phyloP scores from a whole-genome alignment of 495 filamentous ascomycete species.

The Massariosphaeria phaeospora region DNA sequence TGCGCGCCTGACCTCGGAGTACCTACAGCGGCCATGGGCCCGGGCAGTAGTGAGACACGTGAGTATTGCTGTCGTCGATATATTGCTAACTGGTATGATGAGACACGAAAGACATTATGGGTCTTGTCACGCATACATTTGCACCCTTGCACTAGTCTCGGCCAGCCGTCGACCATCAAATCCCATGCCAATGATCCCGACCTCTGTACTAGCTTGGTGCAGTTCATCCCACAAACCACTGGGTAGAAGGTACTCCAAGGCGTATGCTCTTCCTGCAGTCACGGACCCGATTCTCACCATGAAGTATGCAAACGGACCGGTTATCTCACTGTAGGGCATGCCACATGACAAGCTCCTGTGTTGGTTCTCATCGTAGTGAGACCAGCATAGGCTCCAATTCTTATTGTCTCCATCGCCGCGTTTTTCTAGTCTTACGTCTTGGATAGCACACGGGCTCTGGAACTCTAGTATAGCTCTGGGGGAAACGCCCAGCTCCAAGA shows the following conservation, averaged over 20 bases:
- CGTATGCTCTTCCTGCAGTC: slow-evolving; percentile 27
- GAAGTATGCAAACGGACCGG: slow-evolving; percentile 33
- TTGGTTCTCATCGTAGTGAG: background rate
- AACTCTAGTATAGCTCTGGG: background rate
- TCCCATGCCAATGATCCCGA: slow-evolving; percentile 2
- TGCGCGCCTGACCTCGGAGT: too few species aligned
- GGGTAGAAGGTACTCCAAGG: slow-evolving; percentile 18
- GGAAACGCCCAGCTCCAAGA: slow-evolving; percentile 3
- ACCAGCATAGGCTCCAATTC: slow-evolving; percentile 23
- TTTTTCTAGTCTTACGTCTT: background rate
- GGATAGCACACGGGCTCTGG: background rate
- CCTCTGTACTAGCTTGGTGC: background rate
- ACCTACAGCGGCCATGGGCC: too few species aligned
- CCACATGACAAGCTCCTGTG: background rate
- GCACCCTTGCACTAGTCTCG: too few species aligned
- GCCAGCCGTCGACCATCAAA: slow-evolving; percentile 5
- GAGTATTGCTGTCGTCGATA: too few species aligned
- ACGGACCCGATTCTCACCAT: slow-evolving; percentile 18
- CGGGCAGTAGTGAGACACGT: too few species aligned
- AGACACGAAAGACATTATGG: too few species aligned
- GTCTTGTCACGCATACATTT: too few species aligned
- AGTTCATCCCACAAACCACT: background rate
- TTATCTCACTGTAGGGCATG: slow-evolving; percentile 30
- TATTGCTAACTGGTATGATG: too few species aligned
- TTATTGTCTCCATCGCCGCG: slow-evolving; percentile 7